phyloP scores from a whole-genome alignment of 1,139 yeast genomes.

The Lodderomyces margitis region DNA sequence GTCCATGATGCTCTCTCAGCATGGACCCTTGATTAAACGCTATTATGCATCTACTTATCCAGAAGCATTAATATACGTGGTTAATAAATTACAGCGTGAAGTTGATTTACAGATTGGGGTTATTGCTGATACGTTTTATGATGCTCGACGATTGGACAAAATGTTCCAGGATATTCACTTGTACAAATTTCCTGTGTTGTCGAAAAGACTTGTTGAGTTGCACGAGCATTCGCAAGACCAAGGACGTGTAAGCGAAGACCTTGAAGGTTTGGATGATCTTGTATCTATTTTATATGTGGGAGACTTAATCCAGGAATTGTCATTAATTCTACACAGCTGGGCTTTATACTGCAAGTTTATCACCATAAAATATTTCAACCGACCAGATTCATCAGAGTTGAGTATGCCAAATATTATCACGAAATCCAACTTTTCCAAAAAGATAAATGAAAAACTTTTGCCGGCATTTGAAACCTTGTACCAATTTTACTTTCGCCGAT shows the following conservation, averaged over 20 bases:
- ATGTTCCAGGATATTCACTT: constrained; percentile 54
- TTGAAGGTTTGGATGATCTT: constrained; percentile 28
- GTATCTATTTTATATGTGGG: constrained; percentile 48
- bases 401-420: constrained; percentile 53
- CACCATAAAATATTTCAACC: constrained; percentile 55
- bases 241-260: constrained; percentile 8
- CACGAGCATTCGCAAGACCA: constrained; percentile 14
- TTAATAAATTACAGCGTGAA: constrained; percentile 76
- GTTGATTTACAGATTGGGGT: constrained; percentile 90
- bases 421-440: constrained; percentile 61
- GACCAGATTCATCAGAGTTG: constrained; percentile 16
- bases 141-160: constrained; percentile 59
- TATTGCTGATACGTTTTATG: constrained; percentile 83
- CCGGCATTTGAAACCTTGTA: constrained; percentile 65
- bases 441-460: constrained; percentile 51
- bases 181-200: constrained; percentile 55
- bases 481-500: constrained; percentile 68
- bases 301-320: constrained; percentile 62
- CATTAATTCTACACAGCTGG: constrained; percentile 85
- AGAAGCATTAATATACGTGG: constrained; percentile 62
- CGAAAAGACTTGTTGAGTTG: constrained; percentile 22
- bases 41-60: constrained; percentile 59
- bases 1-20: constrained; percentile 82
- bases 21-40: constrained; percentile 70
- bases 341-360: constrained; percentile 76